Base-by-base conservation (phyloP, 1,284 basidiomycete genomes). In the Vanrija sp. region DNA sequence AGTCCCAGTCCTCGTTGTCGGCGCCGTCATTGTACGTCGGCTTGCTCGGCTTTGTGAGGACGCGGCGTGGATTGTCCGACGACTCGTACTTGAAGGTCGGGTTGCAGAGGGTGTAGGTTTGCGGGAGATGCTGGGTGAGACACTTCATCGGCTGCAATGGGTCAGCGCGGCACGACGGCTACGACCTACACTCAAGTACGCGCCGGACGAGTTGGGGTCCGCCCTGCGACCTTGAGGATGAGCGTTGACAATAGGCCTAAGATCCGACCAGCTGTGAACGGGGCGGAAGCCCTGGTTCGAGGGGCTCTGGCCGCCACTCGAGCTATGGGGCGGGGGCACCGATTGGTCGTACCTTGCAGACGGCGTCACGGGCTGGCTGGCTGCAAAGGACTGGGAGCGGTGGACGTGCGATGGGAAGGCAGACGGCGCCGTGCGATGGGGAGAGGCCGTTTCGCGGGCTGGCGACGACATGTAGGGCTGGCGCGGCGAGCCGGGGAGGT, bases 1-100 rank as follows among this genome's bases (percentile, higher is more conserved):
- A 97, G 73, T 97, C 93, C 68, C 91, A 93, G 71, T 97, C 93
- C 66, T 96, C 93, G 64, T 97, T 97, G 76, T 97, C 93, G 63
- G 86, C 93, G 1, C 93, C 93, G 57, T 96, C 91, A 69, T 97
- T 97, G 73, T 93, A 88, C 0, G 83, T 81, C 0, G 91, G 89
- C 73, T 95, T 95, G 79, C 88, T 91, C 37, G 94, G 93, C 76
- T 97, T 97, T 23, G 94, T 97, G 59, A 97, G 81, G 12, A 97
- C 94, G 45, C 93, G 84, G 45, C 93, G 82, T 6, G 93, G 93
- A 75, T 97, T 97, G 71, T 90, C 88, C 6, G 87, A 79, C 12
- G 88, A 87, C 75, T 96, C 93, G 73, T 97, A 97, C 69, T 86
- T 84, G 81, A 95, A 97, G 58, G 83, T 79, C 6, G 91, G 88